These are phyloP conservation scores for Didymella pinodella DNA, from an alignment of 2,329 filamentous ascomycete genomes.

Conservation along the genomic window DNA sequence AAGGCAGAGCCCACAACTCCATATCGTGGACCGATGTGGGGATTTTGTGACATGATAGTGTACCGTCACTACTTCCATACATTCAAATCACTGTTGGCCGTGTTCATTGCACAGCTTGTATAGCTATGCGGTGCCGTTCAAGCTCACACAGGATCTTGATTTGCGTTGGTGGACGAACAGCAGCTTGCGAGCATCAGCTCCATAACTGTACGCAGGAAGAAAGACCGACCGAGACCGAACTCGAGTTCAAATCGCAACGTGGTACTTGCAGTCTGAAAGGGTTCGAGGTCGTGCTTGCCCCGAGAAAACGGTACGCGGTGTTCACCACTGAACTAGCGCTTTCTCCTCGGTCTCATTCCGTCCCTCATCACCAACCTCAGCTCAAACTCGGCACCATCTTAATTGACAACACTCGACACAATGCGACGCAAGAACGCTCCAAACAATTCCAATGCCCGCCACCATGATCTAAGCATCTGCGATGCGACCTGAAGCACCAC, in stretches of 20 bases:
- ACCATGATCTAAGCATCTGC: neutral
- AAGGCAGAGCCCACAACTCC: neutral
- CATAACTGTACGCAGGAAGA: neutral
- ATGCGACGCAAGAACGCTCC: neutral
- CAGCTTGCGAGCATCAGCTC: neutral
- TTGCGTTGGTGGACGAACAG: neutral
- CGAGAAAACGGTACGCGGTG: neutral
- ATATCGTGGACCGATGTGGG: neutral
- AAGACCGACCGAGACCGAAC: neutral
- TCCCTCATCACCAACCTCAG: neutral
- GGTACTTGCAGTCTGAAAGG: neutral
- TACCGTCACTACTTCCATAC: neutral
- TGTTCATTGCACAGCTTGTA: neutral
- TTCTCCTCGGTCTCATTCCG: slow-evolving; percentile 6
- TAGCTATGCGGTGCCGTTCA: neutral
- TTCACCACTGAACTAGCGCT: slow-evolving; percentile 27
- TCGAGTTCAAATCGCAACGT: no score
- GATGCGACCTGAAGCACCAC: neutral
- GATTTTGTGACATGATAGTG: neutral
- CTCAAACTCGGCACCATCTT: neutral
- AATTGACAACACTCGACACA: neutral
- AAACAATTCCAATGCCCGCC: neutral
- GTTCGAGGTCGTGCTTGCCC: slow-evolving; percentile 1
- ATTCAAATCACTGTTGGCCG: neutral
- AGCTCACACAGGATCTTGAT: no score